Percentiles rank a stretch among this genome's conserved stretches.
Conservation (phyloP, 208 protist genomes). For the Leishmania arabica region DNA sequence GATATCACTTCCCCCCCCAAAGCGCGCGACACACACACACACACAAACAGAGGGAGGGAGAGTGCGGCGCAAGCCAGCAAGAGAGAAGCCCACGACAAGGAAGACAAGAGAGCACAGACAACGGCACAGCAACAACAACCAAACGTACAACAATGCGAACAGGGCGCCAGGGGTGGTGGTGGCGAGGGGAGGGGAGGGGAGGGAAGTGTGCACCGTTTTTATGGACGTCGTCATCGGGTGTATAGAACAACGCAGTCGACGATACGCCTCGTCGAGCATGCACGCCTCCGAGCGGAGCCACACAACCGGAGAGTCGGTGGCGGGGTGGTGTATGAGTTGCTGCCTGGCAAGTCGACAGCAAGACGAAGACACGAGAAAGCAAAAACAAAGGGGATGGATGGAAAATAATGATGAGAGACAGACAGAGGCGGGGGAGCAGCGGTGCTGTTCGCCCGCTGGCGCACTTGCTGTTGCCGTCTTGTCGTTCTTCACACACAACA, state of each 20-base stretch:
- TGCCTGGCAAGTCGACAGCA: not conserved
- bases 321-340: not conserved
- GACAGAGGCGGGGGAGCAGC: not conserved
- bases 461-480: not conserved
- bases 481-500: not conserved
- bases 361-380: not conserved
- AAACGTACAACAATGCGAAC: too few relatives aligned
- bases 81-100: not conserved
- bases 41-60: not conserved
- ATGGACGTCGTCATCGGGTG: not conserved
- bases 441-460: too few relatives aligned
- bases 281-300: not conserved
- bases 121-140: not conserved
- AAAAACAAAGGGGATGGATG: not conserved
- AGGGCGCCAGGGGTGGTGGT: too few relatives aligned
- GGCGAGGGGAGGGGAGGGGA: too few relatives aligned
- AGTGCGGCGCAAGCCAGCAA: not conserved
- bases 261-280: not conserved
- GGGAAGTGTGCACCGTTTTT: not conserved
- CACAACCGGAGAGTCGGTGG: not conserved
- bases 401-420: not conserved
- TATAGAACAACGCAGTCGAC: not conserved
- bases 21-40: too few relatives aligned
- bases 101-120: not conserved
- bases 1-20: not conserved